Base-by-base conservation (phyloP, 257 asterid species). In the Solanum etuberosum region DNA sequence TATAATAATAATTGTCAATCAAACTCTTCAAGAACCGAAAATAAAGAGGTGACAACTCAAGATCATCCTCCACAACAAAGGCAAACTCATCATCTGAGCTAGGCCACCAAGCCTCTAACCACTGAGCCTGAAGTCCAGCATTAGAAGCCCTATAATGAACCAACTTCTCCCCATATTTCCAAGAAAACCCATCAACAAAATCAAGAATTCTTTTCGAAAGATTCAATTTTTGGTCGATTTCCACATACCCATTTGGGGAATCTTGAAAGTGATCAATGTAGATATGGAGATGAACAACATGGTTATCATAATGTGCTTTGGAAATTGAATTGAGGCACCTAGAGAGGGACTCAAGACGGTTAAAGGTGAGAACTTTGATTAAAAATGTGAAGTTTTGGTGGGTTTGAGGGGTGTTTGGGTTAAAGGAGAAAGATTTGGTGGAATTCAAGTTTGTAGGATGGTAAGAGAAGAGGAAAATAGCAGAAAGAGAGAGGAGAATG, bases 11-110 rank as follows among this genome's bases (percentile, higher is more conserved):
- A 86, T 91, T 90, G 90, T 92, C 46, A 57, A 95, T 92, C 93
- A 94, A 87, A 82, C 89, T 93, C 90, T 92, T 95, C 70, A 95
- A 92, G 89, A 78, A 95, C 97, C 97, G 91, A 84, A 94, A 96
- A 90, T 95, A 97, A 76, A 94, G 90, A 76, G 97, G 98, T 61
- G 99, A 95, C 88, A 97, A 90, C 91, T 95, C 95, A 71, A 95
- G 94, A 96, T 97, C 99, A 91, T 97, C 99, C 90, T 97, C 99
- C 70, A 95, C 99, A 86, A 97, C 96, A 87, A 97, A 97, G 29
- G 94, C 96, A 91, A 93, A 94, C 92, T 94, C 97, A 54, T 92
- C 90, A 90, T 93, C 93, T 2, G 94, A 91, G 51, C 89, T 72
- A 51, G 97, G 97, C 96, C 95, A 94, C 97, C 97, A 94, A 16